A percentile compares a stretch with the other conserved stretches of the same genome.
phyloP scores from a whole-genome alignment of 768 basidiomycete genomes.

The Lactarius psammicola region DNA sequence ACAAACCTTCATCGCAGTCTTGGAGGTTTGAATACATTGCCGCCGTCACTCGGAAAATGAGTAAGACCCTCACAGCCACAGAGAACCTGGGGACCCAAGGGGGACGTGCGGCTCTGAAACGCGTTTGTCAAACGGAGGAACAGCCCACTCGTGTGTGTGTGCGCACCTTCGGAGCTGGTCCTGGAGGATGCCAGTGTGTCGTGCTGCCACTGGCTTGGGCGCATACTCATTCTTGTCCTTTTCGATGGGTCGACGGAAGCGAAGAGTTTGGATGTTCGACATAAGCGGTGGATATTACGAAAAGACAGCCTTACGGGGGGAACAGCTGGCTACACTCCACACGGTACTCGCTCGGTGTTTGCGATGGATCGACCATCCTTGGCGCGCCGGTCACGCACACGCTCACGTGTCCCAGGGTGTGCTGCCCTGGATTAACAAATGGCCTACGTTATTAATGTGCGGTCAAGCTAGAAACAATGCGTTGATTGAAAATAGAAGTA shows the following conservation, averaged over 20 bases:
- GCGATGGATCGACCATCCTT: neutral
- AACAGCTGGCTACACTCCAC: neutral
- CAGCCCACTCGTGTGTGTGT: neutral
- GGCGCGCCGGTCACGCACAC: neutral
- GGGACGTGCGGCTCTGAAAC: slow-evolving; percentile 57
- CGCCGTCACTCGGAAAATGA: slow-evolving; percentile 73
- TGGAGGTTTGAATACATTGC: slow-evolving; percentile 96
- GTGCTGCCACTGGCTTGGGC: slow-evolving; percentile 30
- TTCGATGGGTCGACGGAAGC: slow-evolving; percentile 36
- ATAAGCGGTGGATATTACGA: slow-evolving; percentile 3
- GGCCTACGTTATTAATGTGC: too few species aligned
- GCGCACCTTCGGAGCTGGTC: slow-evolving; percentile 72
- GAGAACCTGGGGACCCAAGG: slow-evolving; percentile 88
- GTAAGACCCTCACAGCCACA: slow-evolving; percentile 76
- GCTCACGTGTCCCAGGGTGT: neutral
- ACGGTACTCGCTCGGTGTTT: neutral
- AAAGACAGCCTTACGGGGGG: neutral
- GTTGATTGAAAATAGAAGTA: too few species aligned
- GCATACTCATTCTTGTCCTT: slow-evolving; percentile 28
- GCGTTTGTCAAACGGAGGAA: slow-evolving; percentile 20
- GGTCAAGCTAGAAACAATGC: too few species aligned
- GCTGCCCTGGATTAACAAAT: too few species aligned
- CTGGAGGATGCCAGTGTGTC: slow-evolving; percentile 72
- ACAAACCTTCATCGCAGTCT: slow-evolving; percentile 93
- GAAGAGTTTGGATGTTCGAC: slow-evolving; percentile 36